Evolutionary conservation across 768 basidiomycete genomes (phyloP).

Genomic region (Crucibulum laeve): DNA sequence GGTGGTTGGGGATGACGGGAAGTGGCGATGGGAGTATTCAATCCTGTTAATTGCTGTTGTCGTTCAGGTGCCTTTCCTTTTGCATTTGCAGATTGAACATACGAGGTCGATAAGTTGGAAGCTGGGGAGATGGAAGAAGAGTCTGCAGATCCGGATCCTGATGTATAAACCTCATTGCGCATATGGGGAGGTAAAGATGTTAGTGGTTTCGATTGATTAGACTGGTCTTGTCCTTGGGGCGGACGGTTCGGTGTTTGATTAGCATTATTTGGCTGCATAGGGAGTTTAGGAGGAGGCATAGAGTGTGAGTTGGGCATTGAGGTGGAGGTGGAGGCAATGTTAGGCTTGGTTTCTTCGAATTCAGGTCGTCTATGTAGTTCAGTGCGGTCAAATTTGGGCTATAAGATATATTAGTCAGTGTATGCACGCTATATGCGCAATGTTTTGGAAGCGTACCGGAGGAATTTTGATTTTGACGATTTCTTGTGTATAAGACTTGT

Average conservation of each 20-base stretch:
- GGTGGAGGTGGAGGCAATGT: slow-evolving; percentile 8
- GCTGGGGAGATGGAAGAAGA: neutral
- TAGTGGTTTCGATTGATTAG: slow-evolving; percentile 18
- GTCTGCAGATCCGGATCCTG: slow-evolving; percentile 7
- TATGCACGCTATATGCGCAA: neutral
- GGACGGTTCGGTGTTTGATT: slow-evolving; percentile 13
- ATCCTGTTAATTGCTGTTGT: neutral
- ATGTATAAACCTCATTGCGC: slow-evolving; percentile 19
- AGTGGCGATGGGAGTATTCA: neutral
- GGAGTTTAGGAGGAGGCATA: slow-evolving; percentile 5
- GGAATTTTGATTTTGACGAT: slow-evolving; percentile 84
- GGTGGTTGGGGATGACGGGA: slow-evolving; percentile 8
- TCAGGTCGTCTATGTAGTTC: slow-evolving; percentile 70
- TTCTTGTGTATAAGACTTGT: slow-evolving; percentile 83
- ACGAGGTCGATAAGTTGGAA: no score
- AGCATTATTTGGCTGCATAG: neutral
- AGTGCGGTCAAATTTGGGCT: slow-evolving; percentile 68
- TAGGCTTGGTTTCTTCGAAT: slow-evolving; percentile 45
- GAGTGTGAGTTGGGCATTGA: slow-evolving; percentile 7
- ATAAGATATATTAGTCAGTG: slow-evolving; percentile 1
- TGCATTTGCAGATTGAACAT: neutral
- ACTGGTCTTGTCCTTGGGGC: slow-evolving; percentile 12
- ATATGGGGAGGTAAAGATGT: slow-evolving; percentile 36
- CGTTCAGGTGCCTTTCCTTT: neutral
- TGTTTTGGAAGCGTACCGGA: slow-evolving; percentile 48